These are phyloP conservation scores for Pichia sp. DNA, from an alignment of 1,139 yeast species.

Conservation along the genomic window DNA sequence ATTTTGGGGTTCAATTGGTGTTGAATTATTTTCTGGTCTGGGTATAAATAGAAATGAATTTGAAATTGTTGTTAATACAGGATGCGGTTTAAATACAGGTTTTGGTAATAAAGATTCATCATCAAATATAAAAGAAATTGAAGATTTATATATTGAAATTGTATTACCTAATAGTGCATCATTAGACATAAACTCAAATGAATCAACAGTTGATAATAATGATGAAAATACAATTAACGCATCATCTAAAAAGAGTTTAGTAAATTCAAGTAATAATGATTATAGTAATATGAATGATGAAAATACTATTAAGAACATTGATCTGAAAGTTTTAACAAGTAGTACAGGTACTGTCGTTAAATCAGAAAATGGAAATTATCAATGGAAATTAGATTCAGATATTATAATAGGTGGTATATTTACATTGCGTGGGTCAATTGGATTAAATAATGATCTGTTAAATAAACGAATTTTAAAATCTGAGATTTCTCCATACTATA, in stretches of 20 bases:
- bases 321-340: conserved; percentile 44
- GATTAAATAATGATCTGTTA: background rate
- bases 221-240: background rate
- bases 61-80: conserved; percentile 57
- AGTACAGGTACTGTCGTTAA: conserved; percentile 69
- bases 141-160: conserved; percentile 46
- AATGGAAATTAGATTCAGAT: conserved; percentile 64
- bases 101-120: conserved; percentile 21
- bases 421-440: conserved; percentile 52
- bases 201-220: background rate
- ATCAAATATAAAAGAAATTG: conserved; percentile 49
- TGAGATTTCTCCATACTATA: conserved; percentile 38
- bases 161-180: conserved; percentile 29
- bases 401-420: conserved; percentile 65
- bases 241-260: background rate
- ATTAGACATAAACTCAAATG: conserved; percentile 6
- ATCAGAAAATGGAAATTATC: conserved; percentile 49
- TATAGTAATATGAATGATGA: conserved; percentile 15
- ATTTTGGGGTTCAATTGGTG: conserved; percentile 48
- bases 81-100: conserved; percentile 28
- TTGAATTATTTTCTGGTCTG: conserved; percentile 54
- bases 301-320: conserved; percentile 11
- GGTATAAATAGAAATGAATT: conserved; percentile 65
- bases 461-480: background rate
- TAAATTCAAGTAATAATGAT: conserved; percentile 5